A percentile compares a stretch with the other conserved stretches of the same genome.
These are phyloP conservation scores for Chimonanthus salicifolius DNA, from an alignment of 164 flowering plant species.

Conservation along the genomic window DNA sequence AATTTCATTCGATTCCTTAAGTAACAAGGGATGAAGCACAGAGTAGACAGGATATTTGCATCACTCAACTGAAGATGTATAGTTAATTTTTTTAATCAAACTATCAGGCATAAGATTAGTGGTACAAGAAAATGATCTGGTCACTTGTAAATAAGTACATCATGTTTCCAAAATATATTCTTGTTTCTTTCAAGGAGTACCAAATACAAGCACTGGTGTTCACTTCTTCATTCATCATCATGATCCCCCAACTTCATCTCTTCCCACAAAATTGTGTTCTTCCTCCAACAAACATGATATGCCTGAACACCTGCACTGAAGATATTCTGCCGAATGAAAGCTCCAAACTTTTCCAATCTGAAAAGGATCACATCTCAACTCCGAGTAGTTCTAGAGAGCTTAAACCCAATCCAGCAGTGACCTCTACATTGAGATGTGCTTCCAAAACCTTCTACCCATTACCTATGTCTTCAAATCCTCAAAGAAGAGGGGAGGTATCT, in stretches of 20 bases:
- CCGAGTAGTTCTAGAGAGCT: not conserved
- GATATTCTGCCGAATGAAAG: not conserved
- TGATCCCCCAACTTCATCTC: not conserved
- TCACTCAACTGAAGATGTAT: too few relatives aligned
- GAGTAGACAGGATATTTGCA: too few relatives aligned
- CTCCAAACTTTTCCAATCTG: not conserved
- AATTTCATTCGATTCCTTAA: too few relatives aligned
- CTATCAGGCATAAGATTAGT: too few relatives aligned
- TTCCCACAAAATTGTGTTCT: not conserved
- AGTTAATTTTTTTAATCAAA: too few relatives aligned
- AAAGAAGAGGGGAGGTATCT: constrained; percentile 45
- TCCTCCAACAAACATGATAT: not conserved
- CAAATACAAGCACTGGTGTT: not conserved
- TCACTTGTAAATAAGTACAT: too few relatives aligned
- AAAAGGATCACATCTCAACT: not conserved
- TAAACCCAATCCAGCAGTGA: not conserved
- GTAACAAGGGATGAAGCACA: too few relatives aligned
- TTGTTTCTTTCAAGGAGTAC: not conserved
- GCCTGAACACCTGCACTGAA: not conserved
- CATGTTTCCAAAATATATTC: too few relatives aligned
- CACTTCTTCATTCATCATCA: not conserved
- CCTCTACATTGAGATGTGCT: not conserved
- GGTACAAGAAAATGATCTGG: too few relatives aligned
- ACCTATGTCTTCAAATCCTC: constrained; percentile 22
- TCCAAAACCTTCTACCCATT: not conserved